Conservation (phyloP, 768 basidiomycete genomes). For the Suillus alpinus region DNA sequence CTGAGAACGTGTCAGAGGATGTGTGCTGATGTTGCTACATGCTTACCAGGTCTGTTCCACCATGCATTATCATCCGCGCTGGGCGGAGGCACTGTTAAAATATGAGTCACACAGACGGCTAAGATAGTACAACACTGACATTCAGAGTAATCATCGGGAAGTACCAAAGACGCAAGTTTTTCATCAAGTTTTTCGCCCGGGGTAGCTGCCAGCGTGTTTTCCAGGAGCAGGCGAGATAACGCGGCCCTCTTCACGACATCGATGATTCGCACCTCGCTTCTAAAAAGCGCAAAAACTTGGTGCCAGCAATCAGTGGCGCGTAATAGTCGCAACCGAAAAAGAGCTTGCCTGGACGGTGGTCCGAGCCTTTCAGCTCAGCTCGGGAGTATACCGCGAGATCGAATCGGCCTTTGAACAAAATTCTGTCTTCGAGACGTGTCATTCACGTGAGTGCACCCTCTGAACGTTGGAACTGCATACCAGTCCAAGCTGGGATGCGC, state of each 20-base stretch:
- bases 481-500: conserved; percentile 97
- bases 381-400: conserved; percentile 79
- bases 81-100: conserved; percentile 70
- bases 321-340: neutral
- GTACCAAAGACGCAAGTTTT: conserved; percentile 58
- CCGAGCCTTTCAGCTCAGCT: conserved; percentile 86
- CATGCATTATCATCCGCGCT: conserved; percentile 74
- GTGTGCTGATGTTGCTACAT: neutral
- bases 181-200: conserved; percentile 71
- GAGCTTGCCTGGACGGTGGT: conserved; percentile 83
- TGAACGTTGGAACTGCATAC: conserved; percentile 38
- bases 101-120: conserved; percentile 1
- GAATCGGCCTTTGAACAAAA: conserved; percentile 79
- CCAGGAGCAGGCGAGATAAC: conserved; percentile 65
- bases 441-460: conserved; percentile 10
- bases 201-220: conserved; percentile 56
- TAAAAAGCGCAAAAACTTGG: conserved; percentile 82
- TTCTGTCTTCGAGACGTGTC: conserved; percentile 64
- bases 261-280: conserved; percentile 72
- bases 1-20: conserved; percentile 30
- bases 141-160: conserved; percentile 40
- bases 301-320: neutral
- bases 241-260: conserved; percentile 73
- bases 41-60: conserved; percentile 74
- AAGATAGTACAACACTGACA: neutral